phyloP scores from a whole-genome alignment of 768 basidiomycete species.

The Russula sp. region DNA sequence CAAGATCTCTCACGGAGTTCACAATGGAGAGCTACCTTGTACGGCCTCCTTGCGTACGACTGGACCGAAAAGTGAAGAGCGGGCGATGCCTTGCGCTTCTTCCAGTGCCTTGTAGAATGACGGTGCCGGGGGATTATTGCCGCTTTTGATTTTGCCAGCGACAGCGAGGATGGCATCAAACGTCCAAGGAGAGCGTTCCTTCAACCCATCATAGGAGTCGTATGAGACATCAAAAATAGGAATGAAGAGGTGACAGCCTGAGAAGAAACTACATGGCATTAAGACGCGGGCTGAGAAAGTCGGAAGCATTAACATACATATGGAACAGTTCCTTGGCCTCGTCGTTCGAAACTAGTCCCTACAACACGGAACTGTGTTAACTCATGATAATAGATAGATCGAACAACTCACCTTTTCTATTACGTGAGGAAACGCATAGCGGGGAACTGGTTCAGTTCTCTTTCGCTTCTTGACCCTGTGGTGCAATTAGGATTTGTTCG shows the following conservation, averaged over 20 bases:
- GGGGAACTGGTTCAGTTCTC: slow-evolving; percentile 76
- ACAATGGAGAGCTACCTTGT: slow-evolving; percentile 55
- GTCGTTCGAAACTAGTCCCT: slow-evolving; percentile 81
- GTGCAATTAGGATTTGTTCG: not conserved
- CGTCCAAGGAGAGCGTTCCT: slow-evolving; percentile 93
- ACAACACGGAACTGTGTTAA: slow-evolving; percentile 20
- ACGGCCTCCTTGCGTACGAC: slow-evolving; percentile 94
- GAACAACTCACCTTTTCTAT: slow-evolving; percentile 67
- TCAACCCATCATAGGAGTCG: slow-evolving; percentile 89
- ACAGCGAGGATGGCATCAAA: slow-evolving; percentile 92
- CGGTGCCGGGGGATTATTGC: slow-evolving; percentile 77
- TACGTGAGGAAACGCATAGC: slow-evolving; percentile 85
- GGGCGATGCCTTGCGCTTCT: slow-evolving; percentile 93
- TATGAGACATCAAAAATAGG: slow-evolving; percentile 91
- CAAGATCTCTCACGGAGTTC: not conserved
- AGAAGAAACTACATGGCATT: slow-evolving; percentile 70
- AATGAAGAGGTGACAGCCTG: slow-evolving; percentile 94
- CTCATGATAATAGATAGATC: slow-evolving; percentile 2
- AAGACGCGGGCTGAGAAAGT: slow-evolving; percentile 25
- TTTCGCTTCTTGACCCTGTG: slow-evolving; percentile 79
- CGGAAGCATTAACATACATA: slow-evolving; percentile 53
- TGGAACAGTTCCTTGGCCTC: slow-evolving; percentile 91
- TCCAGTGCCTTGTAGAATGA: slow-evolving; percentile 91
- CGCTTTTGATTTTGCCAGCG: slow-evolving; percentile 87
- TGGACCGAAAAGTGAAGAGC: slow-evolving; percentile 90